Evolutionary conservation across 2,329 filamentous ascomycete species (phyloP).

Genomic region (Zopfia rhizophila): DNA sequence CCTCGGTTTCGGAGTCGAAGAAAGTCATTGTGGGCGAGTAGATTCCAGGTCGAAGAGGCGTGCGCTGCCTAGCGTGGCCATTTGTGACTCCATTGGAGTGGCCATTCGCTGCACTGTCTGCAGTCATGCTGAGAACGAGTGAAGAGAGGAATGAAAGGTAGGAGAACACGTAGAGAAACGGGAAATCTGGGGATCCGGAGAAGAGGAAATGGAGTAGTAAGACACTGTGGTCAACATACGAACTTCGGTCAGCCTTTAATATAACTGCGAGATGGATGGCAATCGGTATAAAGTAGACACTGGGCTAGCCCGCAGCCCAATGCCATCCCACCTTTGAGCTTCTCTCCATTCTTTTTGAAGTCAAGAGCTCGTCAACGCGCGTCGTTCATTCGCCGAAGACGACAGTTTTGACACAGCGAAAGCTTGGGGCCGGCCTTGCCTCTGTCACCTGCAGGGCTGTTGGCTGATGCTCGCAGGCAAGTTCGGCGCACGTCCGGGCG

Average conservation of each 20-base stretch:
- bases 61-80: conserved; percentile 51
- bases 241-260: conserved; percentile 50
- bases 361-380: conserved; percentile 33
- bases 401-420: conserved; percentile 26
- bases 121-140: conserved; percentile 21
- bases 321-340: conserved; percentile 41
- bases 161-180: conserved; percentile 6
- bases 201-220: conserved; percentile 28
- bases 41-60: conserved; percentile 81
- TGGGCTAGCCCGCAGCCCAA: conserved; percentile 44
- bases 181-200: conserved; percentile 19
- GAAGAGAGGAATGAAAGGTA: conserved; percentile 7
- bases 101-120: conserved; percentile 42
- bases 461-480: conserved; percentile 26
- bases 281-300: conserved; percentile 44
- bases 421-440: conserved; percentile 29
- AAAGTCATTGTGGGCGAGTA: conserved; percentile 93
- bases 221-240: conserved; percentile 26
- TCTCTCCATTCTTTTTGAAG: conserved; percentile 32
- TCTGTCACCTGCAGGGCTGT: conserved; percentile 34
- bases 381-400: conserved; percentile 39
- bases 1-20: conserved; percentile 84
- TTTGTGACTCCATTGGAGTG: conserved; percentile 42
- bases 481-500: conserved; percentile 45
- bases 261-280: conserved; percentile 46